Evolutionary conservation across 2,329 filamentous ascomycete species (phyloP).

Genomic region (Ceratocystis colombiana): DNA sequence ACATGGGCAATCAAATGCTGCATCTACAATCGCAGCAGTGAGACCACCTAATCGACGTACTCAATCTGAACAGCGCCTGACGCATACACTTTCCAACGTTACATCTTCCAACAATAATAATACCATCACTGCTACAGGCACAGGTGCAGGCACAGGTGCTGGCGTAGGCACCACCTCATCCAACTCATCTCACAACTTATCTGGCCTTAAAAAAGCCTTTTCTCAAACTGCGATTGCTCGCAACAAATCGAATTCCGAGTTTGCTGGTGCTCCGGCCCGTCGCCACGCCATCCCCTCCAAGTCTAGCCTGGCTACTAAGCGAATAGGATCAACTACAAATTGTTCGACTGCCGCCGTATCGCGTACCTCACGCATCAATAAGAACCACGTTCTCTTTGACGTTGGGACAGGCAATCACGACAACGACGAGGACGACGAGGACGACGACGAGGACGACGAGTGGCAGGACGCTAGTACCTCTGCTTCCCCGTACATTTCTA

Average conservation of each 20-base stretch:
- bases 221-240: conserved; percentile 25
- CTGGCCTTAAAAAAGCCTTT: conserved; percentile 21
- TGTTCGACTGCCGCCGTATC: conserved; percentile 31
- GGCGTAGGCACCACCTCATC: not conserved
- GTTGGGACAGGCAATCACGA: conserved; percentile 42
- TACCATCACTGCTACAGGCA: not conserved
- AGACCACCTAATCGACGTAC: conserved; percentile 24
- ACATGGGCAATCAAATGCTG: conserved; percentile 21
- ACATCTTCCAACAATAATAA: conserved; percentile 4
- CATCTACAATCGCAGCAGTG: conserved; percentile 15
- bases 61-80: conserved; percentile 22
- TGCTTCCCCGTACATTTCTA: conserved; percentile 44
- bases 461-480: conserved; percentile 58
- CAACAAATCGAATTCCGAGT: conserved; percentile 31
- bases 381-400: conserved; percentile 52
- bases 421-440: conserved; percentile 43
- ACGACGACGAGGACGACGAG: conserved; percentile 44
- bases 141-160: not conserved
- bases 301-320: conserved; percentile 44
- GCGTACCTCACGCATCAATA: conserved; percentile 40
- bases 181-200: not conserved
- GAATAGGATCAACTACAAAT: conserved; percentile 33
- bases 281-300: conserved; percentile 49
- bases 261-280: conserved; percentile 37
- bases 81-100: conserved; percentile 13